phyloP scores from a whole-genome alignment of 495 filamentous ascomycete species.

The Echria macrotheca region DNA sequence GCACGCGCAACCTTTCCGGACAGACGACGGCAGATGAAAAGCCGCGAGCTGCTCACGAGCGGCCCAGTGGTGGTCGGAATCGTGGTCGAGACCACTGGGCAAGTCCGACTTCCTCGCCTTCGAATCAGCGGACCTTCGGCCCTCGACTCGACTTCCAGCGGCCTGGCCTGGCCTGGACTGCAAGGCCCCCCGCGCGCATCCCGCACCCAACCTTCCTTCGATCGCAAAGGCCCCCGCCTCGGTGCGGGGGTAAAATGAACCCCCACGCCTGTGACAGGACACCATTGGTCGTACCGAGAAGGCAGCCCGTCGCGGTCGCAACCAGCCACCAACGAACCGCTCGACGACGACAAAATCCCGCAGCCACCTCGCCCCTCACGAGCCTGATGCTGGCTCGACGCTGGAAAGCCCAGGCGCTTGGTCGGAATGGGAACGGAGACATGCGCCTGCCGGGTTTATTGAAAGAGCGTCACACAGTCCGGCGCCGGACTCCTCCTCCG shows the following conservation, averaged over 20 bases:
- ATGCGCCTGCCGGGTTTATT: neutral
- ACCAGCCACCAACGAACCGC: slow-evolving; percentile 2
- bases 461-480: neutral
- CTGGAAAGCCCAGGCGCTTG: neutral
- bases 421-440: neutral
- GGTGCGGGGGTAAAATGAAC: slow-evolving; percentile 9
- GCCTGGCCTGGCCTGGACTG: no score
- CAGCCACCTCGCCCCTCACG: neutral
- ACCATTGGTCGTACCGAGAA: no score
- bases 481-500: neutral
- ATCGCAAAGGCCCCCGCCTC: no score
- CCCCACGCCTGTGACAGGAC: slow-evolving; percentile 3
- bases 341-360: slow-evolving; percentile 1
- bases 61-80: no score
- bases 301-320: neutral
- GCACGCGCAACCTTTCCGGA: no score
- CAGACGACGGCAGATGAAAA: no score
- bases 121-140: no score
- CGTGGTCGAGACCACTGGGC: no score
- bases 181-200: neutral
- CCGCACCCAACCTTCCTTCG: no score
- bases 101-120: no score
- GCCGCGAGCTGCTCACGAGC: no score
- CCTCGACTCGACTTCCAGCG: no score
- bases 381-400: neutral